These are phyloP conservation scores for Lactarius evosmus DNA, from an alignment of 768 basidiomycete genomes.

Conservation along the genomic window DNA sequence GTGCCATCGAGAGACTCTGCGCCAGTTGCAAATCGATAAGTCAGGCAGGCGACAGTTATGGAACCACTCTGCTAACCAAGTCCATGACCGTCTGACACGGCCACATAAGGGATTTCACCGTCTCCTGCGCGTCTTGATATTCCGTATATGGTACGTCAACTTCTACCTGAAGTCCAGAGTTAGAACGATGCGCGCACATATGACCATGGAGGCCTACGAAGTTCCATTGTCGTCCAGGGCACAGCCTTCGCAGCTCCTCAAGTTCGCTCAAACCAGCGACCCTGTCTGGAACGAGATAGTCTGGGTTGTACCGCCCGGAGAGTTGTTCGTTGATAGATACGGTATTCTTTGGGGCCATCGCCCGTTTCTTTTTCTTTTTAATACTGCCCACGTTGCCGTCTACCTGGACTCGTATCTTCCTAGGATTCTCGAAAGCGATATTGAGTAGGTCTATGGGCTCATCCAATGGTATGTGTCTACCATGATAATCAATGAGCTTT, in stretches of 20 bases:
- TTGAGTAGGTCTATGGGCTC: constrained; percentile 93
- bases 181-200: constrained; percentile 12
- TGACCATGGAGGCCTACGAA: constrained; percentile 50
- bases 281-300: constrained; percentile 87
- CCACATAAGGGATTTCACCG: constrained; percentile 69
- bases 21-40: background rate
- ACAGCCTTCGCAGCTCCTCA: constrained; percentile 71
- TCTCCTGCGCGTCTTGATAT: constrained; percentile 51
- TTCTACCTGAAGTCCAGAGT: constrained; percentile 55
- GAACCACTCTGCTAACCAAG: constrained; percentile 51
- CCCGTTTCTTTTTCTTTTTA: constrained; percentile 45
- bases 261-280: constrained; percentile 74
- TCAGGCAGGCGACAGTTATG: background rate
- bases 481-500: constrained; percentile 1
- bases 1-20: constrained; percentile 88
- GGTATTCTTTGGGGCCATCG: constrained; percentile 23
- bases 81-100: constrained; percentile 88
- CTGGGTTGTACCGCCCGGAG: constrained; percentile 24
- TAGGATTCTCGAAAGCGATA: constrained; percentile 95
- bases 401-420: constrained; percentile 53
- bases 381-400: constrained; percentile 46
- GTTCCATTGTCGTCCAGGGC: constrained; percentile 83
- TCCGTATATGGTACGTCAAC: constrained; percentile 84
- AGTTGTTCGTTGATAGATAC: background rate
- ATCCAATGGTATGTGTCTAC: constrained; percentile 65